phyloP scores from a whole-genome alignment of 2,329 filamentous ascomycete genomes.

The Periconia sp. region DNA sequence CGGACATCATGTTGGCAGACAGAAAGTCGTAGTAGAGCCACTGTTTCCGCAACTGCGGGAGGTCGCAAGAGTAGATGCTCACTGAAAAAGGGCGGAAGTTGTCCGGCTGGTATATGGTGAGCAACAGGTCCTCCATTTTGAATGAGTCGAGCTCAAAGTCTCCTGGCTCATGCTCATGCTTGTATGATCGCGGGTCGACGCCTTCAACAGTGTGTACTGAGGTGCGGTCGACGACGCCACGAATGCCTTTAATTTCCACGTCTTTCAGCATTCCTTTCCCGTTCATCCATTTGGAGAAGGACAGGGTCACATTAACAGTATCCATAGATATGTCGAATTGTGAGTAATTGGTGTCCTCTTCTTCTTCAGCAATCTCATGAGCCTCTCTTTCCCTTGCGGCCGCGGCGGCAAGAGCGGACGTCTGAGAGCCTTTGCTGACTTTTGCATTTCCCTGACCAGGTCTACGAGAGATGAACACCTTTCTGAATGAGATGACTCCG shows the following conservation, averaged over 20 bases:
- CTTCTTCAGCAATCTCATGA: constrained; percentile 54
- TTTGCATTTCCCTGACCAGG: constrained; percentile 82
- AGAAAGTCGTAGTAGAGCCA: constrained; percentile 99
- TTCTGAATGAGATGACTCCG: constrained; percentile 94
- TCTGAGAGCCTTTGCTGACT: constrained; percentile 90
- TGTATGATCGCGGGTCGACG: constrained; percentile 83
- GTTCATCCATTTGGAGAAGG: constrained; percentile 99
- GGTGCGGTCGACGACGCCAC: constrained; percentile 90
- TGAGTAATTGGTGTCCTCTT: constrained; percentile 95
- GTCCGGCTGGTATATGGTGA: constrained; percentile 89
- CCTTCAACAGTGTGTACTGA: constrained; percentile 75
- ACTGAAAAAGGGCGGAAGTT: constrained; percentile 94
- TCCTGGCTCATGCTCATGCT: constrained; percentile 84
- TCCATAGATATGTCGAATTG: constrained; percentile 96
- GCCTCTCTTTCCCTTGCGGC: constrained; percentile 64
- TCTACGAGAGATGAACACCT: constrained; percentile 91
- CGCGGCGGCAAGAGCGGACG: constrained; percentile 81
- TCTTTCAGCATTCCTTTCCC: constrained; percentile 90
- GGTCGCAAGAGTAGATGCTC: constrained; percentile 94
- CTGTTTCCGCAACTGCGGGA: constrained; percentile 90
- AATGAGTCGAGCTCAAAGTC: constrained; percentile 98
- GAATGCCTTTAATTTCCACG: constrained; percentile 91
- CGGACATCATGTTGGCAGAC: constrained; percentile 93
- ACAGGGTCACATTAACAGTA: constrained; percentile 93
- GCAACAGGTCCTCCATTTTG: constrained; percentile 90